phyloP scores from a whole-genome alignment of 257 asterid species.

The Capsicum baccatum region DNA sequence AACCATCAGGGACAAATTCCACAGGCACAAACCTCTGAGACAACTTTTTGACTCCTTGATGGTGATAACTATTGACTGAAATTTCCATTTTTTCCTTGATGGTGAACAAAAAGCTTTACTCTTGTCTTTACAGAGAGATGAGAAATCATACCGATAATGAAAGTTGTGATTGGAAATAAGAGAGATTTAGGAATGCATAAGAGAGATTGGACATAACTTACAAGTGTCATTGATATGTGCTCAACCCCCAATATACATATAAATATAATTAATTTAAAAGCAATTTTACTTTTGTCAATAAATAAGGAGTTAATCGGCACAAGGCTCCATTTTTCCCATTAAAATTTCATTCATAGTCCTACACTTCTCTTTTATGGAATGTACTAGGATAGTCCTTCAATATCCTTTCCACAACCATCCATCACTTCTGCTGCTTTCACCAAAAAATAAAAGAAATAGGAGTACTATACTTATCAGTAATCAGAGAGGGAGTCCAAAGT shows the following conservation, averaged over 20 bases:
- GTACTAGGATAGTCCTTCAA: neutral
- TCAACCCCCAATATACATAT: neutral
- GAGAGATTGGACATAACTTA: neutral
- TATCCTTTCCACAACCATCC: neutral
- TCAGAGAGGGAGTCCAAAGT: neutral
- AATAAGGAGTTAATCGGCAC: neutral
- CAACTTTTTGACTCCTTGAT: too few species aligned
- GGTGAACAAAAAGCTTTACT: too few species aligned
- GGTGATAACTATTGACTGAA: too few species aligned
- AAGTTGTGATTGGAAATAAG: too few species aligned
- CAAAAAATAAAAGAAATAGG: neutral
- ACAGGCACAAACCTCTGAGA: too few species aligned
- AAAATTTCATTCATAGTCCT: neutral
- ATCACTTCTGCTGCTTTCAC: neutral
- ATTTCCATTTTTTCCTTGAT: too few species aligned
- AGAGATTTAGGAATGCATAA: too few species aligned
- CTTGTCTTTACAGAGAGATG: too few species aligned
- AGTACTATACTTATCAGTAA: neutral
- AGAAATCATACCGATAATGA: too few species aligned
- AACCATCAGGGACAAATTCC: too few species aligned
- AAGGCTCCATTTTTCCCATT: neutral
- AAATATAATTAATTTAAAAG: too few species aligned
- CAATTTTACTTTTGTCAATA: too few species aligned
- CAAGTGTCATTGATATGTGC: neutral
- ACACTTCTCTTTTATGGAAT: neutral